Evolutionary conservation across 2,329 filamentous ascomycete species (phyloP).

Genomic region (Mycocentrospora acerina): DNA sequence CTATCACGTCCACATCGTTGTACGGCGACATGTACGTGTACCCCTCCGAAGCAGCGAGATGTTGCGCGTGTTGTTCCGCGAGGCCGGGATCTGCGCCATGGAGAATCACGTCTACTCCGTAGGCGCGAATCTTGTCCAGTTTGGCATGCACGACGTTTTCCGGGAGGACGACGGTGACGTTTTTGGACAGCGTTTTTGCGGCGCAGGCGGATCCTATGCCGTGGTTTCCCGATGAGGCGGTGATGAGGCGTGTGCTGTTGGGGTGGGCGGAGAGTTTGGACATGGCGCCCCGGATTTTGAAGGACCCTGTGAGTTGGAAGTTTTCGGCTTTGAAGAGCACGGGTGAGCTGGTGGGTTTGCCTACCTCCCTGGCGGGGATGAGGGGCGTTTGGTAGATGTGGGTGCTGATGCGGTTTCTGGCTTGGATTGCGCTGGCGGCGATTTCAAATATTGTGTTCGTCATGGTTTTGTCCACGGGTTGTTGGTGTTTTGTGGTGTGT

Average conservation of each 20-base stretch:
- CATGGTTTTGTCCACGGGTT: too few species aligned
- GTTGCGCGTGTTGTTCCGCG: constrained; percentile 7
- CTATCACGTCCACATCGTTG: constrained; percentile 4
- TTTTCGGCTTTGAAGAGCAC: constrained; percentile 7
- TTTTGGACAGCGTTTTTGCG: constrained; percentile 1
- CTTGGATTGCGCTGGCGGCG: constrained; percentile 4
- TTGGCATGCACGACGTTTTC: constrained; percentile 4
- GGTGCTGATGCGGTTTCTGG: constrained; percentile 1
- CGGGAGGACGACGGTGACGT: constrained; percentile 4
- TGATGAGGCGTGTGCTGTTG: not conserved
- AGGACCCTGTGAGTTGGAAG: constrained; percentile 8
- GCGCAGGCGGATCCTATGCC: constrained; percentile 4
- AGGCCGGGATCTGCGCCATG: too few species aligned
- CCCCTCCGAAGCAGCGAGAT: not conserved
- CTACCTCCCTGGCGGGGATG: constrained; percentile 1
- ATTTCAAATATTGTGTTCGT: too few species aligned
- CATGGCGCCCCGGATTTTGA: constrained; percentile 8
- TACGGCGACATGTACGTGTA: constrained; percentile 5
- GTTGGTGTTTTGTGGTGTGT: too few species aligned
- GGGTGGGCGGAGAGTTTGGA: constrained; percentile 2
- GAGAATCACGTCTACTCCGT: too few species aligned
- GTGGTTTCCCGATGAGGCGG: constrained; percentile 4
- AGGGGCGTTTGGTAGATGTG: constrained; percentile 8
- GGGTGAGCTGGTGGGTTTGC: too few species aligned
- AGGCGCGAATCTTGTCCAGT: too few species aligned